Conservation (phyloP, 352 stramenopile species). For the Phytophthora kernoviae region DNA sequence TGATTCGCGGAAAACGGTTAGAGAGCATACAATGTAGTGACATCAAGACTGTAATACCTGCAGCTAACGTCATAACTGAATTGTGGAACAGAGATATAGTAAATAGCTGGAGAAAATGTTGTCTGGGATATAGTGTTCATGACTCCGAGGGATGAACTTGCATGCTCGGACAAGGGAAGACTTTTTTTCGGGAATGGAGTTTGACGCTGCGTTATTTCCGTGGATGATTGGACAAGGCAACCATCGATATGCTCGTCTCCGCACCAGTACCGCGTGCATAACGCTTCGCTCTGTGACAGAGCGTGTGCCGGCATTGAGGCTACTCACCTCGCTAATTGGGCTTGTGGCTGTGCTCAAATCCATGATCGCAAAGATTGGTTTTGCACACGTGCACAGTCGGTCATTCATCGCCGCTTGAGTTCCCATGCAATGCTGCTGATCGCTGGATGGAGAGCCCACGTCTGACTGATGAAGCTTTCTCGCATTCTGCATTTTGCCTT, state of each 20-base stretch:
- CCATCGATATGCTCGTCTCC: slow-evolving; percentile 9
- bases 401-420: not conserved
- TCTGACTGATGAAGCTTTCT: not conserved
- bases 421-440: slow-evolving; percentile 1
- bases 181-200: slow-evolving; percentile 1
- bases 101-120: too few species aligned
- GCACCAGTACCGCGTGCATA: not conserved
- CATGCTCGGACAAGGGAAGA: too few species aligned
- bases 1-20: too few species aligned
- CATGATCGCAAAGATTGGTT: slow-evolving; percentile 2
- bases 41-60: too few species aligned
- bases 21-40: too few species aligned
- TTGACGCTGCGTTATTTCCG: slow-evolving; percentile 12
- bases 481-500: slow-evolving; percentile 20
- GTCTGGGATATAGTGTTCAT: too few species aligned
- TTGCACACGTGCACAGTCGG: not conserved
- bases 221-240: slow-evolving; percentile 10
- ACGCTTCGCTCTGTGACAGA: slow-evolving; percentile 18
- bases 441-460: not conserved
- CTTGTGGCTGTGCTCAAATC: slow-evolving; percentile 29
- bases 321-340: slow-evolving; percentile 3
- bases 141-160: too few species aligned
- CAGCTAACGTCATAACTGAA: too few species aligned
- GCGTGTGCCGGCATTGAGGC: slow-evolving; percentile 4
- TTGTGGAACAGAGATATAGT: too few species aligned